A percentile compares a stretch with the other conserved stretches of the same genome.
Evolutionary conservation across 2,329 filamentous ascomycete genomes (phyloP).

Genomic region (Claviceps arundinis): DNA sequence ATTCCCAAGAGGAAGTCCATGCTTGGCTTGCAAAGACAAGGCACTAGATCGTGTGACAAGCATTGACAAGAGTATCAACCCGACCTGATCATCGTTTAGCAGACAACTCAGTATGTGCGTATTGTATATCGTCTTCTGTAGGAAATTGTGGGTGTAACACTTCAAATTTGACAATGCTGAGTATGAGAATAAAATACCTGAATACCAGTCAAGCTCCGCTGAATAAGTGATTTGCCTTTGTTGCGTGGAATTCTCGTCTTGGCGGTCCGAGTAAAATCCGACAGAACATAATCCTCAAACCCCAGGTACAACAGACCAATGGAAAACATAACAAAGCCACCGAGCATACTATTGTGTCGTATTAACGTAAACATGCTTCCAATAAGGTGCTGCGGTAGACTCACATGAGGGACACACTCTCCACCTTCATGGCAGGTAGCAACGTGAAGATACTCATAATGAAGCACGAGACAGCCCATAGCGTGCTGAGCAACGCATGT

Average conservation of each 20-base stretch:
- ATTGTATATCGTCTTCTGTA: not conserved
- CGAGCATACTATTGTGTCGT: constrained; percentile 34
- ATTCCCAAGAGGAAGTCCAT: constrained; percentile 75
- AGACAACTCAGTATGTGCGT: not conserved
- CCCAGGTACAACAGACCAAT: constrained; percentile 66
- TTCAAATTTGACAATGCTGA: not conserved
- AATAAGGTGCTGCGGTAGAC: constrained; percentile 13
- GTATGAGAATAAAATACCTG: constrained; percentile 34
- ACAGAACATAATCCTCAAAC: constrained; percentile 54
- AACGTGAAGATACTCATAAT: too few species aligned
- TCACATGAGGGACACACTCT: too few species aligned
- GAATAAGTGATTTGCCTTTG: constrained; percentile 28
- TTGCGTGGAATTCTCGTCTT: constrained; percentile 9
- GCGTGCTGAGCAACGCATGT: constrained; percentile 49
- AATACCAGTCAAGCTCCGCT: constrained; percentile 48
- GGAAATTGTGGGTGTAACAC: constrained; percentile 5
- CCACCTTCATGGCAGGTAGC: too few species aligned
- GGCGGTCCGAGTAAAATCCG: constrained; percentile 19
- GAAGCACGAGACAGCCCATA: constrained; percentile 63
- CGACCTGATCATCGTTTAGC: constrained; percentile 34
- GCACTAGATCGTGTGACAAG: constrained; percentile 77
- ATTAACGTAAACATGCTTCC: not conserved
- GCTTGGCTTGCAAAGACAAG: constrained; percentile 71
- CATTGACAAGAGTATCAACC: constrained; percentile 68
- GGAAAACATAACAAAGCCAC: constrained; percentile 64